Conservation (phyloP, 1,284 basidiomycete genomes). For the Fomitopsis betulina region DNA sequence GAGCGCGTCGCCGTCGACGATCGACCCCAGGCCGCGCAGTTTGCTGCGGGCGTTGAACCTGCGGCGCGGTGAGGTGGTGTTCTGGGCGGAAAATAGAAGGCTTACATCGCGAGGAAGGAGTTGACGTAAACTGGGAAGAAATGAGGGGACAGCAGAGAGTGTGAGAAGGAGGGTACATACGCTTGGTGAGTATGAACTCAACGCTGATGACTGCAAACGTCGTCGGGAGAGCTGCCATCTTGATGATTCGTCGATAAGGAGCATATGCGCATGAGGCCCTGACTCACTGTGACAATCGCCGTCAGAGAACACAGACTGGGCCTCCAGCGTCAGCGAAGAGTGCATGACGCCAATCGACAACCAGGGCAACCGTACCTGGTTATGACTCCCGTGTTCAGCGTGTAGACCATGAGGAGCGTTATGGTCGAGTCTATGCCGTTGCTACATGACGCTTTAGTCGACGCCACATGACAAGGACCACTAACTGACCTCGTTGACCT, state of each 20-base stretch:
- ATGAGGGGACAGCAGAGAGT: background rate
- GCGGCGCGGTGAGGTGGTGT: background rate
- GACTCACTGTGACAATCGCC: conserved; percentile 18
- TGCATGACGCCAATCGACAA: background rate
- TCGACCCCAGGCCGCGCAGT: background rate
- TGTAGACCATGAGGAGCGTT: conserved; percentile 18
- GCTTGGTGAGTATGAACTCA: conserved; percentile 24
- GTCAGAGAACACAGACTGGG: conserved; percentile 21
- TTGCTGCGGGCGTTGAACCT: conserved; percentile 10
- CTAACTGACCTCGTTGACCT: conserved; percentile 13
- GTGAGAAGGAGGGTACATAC: conserved; percentile 11
- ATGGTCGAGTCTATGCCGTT: conserved; percentile 17
- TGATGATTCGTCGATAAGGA: background rate
- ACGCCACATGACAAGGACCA: background rate
- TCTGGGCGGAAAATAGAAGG: background rate
- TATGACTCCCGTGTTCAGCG: conserved; percentile 19
- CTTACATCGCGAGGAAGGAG: conserved; percentile 26
- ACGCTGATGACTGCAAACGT: conserved; percentile 24
- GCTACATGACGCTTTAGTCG: background rate
- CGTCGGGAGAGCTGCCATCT: conserved; percentile 22
- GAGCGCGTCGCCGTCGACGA: background rate
- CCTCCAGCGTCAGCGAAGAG: background rate
- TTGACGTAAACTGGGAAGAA: conserved; percentile 24
- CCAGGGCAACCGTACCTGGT: conserved; percentile 12
- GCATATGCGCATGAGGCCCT: background rate